Evolutionary conservation across 2,329 filamentous ascomycete species (phyloP).

Genomic region (Penicillium frequentans): DNA sequence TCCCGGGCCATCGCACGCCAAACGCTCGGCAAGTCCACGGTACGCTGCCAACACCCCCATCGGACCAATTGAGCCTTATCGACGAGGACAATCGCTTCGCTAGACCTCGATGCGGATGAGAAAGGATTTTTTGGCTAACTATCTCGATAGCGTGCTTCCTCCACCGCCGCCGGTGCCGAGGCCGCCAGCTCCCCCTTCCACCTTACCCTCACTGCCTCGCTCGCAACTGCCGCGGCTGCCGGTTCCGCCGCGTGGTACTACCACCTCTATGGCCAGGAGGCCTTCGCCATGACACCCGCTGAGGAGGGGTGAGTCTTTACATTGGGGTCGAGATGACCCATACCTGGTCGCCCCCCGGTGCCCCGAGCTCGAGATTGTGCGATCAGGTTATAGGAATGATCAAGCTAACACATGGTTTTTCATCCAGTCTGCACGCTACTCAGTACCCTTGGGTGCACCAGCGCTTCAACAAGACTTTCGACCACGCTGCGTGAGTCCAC

Average conservation of each 20-base stretch:
- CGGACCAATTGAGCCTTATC: conserved; percentile 33
- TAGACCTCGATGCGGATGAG: conserved; percentile 26
- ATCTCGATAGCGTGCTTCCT: conserved; percentile 61
- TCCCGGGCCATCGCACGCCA: conserved; percentile 75
- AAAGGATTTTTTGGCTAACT: conserved; percentile 33
- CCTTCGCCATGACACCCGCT: conserved; percentile 84
- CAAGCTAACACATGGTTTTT: conserved; percentile 28
- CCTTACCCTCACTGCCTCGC: conserved; percentile 81
- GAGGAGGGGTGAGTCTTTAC: conserved; percentile 88
- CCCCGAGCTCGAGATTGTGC: conserved; percentile 27
- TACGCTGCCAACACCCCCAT: conserved; percentile 54
- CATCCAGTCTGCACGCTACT: conserved; percentile 77
- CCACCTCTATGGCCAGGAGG: conserved; percentile 87
- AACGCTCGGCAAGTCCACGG: conserved; percentile 72
- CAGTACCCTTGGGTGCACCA: conserved; percentile 94
- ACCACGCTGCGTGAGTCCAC: conserved; percentile 82
- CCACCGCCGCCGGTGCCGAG: conserved; percentile 67
- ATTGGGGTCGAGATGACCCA: conserved; percentile 14
- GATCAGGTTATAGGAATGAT: conserved; percentile 16
- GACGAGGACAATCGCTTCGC: conserved; percentile 29
- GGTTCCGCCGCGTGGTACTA: conserved; percentile 97
- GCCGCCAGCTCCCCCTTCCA: conserved; percentile 73
- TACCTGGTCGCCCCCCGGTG: conserved; percentile 15
- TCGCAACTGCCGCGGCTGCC: conserved; percentile 81
- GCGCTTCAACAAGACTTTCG: conserved; percentile 92